Percentiles rank a stretch among this genome's conserved stretches.
phyloP scores from a whole-genome alignment of 305 asterid genomes.

The Striga hermonthica region DNA sequence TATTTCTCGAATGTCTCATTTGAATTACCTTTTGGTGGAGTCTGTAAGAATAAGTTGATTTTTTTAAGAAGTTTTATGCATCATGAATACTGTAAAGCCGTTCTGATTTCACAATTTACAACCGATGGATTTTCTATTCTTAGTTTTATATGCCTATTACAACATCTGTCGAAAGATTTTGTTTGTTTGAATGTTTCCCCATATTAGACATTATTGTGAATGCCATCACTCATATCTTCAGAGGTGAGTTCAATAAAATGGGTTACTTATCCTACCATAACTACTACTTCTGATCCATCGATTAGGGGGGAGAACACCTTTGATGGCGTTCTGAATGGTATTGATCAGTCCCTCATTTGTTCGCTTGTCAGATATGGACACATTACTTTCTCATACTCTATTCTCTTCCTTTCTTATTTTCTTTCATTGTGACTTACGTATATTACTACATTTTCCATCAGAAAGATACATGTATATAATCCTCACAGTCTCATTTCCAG shows the following conservation, averaged over 20 bases:
- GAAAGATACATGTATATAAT: too few relatives aligned
- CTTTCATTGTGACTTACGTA: not conserved
- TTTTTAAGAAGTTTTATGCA: too few relatives aligned
- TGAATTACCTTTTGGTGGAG: not conserved
- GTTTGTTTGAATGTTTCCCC: not conserved
- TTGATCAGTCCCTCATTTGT: conserved; percentile 35
- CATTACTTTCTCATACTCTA: not conserved
- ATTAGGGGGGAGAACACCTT: conserved; percentile 39
- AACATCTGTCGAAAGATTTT: conserved; percentile 7
- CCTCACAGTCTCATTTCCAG: too few relatives aligned
- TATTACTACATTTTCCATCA: too few relatives aligned
- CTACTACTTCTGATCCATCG: conserved; percentile 34
- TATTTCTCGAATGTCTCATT: not conserved
- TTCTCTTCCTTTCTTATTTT: not conserved
- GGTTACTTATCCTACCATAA: conserved; percentile 26
- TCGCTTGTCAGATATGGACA: not conserved
- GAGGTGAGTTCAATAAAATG: conserved; percentile 57
- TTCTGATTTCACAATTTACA: not conserved
- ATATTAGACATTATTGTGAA: conserved; percentile 21
- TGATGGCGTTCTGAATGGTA: conserved; percentile 30
- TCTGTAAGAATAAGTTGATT: not conserved
- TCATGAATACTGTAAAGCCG: too few relatives aligned
- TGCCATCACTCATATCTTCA: conserved; percentile 29
- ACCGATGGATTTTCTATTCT: not conserved
- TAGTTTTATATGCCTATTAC: not conserved